Base-by-base conservation (phyloP, 177 flowering plant species). In the Vitis hybrid region DNA sequence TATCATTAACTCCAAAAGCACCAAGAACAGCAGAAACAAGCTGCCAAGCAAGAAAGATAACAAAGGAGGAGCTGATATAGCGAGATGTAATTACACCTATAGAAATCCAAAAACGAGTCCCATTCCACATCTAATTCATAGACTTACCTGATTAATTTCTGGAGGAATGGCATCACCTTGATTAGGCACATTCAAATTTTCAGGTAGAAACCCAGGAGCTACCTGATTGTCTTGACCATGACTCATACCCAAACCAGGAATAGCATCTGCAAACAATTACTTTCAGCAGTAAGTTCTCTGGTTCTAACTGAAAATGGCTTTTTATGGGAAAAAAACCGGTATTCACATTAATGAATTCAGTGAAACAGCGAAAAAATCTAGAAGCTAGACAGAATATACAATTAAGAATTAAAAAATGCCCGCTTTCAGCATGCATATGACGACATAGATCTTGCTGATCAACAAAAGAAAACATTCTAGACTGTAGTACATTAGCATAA, bases 21-120 rank as follows among this genome's bases (percentile, higher is more conserved):
- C 84, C 80, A 30, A 92, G 90, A 70, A 92, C 87, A 67, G 93
- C 88, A 18, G 97, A 89, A 19, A 92, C 77, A 78, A 92, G 80
- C 97, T 92, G 86, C 59, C 6, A 67, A 72, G 21, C 66, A 34
- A 66, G 19, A 70, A 14, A 61, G 34, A 65, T n/a, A 64, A 72
- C 21, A 55, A 68, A 49, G 62, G 26, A 64, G 23, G 32, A 59
- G 2, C n/a, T 12, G 6, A 32, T 49, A 15, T 15, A 50, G 21
- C 1, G 32, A 65, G 19, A 56, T 11, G 9, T 11, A 17, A 30
- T 56, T 58, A 11, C 51, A 51, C 59, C 62, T 49, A 6, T 57
- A 48, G 19, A 39, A 15, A 48, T 17, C 67, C 32, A 15, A 23
- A 60, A 64, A 11, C 1, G 21, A 19, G 61, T 7, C 3, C 6